Conservation (phyloP, 768 basidiomycete genomes). For the Amanita jacksonii region DNA sequence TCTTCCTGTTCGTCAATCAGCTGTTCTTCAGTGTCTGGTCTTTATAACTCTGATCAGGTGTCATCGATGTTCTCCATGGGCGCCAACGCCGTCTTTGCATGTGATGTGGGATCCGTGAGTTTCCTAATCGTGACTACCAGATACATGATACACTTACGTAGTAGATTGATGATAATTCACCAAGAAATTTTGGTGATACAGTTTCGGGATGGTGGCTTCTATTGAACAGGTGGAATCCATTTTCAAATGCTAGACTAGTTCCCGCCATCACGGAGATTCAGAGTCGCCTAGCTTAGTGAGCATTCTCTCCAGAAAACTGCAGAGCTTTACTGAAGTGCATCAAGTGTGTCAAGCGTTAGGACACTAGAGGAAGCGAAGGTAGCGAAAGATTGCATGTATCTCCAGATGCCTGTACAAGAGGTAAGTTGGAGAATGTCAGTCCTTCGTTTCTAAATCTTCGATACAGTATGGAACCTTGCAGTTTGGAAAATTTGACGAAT, state of each 20-base stretch:
- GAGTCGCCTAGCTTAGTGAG: slow-evolving; percentile 90
- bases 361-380: slow-evolving; percentile 95
- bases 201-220: slow-evolving; percentile 96
- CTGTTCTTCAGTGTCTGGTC: not conserved
- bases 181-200: slow-evolving; percentile 89
- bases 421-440: slow-evolving; percentile 28
- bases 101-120: slow-evolving; percentile 83
- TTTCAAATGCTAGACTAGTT: slow-evolving; percentile 64
- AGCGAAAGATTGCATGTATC: slow-evolving; percentile 80
- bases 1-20: slow-evolving; percentile 50
- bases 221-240: slow-evolving; percentile 89
- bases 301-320: slow-evolving; percentile 11
- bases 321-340: slow-evolving; percentile 7
- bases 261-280: slow-evolving; percentile 93
- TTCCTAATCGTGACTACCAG: not conserved
- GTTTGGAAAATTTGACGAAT: slow-evolving; percentile 83
- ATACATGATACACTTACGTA: not conserved
- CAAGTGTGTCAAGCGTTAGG: slow-evolving; percentile 89
- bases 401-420: slow-evolving; percentile 92
- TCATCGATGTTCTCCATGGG: slow-evolving; percentile 90
- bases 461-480: slow-evolving; percentile 82
- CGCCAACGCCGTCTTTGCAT: slow-evolving; percentile 82
- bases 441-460: not conserved
- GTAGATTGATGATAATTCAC: slow-evolving; percentile 90
- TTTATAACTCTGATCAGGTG: slow-evolving; percentile 38